Evolutionary conservation across 148 eudicot species (phyloP).

Genomic region (Vaccinium corymbosum): DNA sequence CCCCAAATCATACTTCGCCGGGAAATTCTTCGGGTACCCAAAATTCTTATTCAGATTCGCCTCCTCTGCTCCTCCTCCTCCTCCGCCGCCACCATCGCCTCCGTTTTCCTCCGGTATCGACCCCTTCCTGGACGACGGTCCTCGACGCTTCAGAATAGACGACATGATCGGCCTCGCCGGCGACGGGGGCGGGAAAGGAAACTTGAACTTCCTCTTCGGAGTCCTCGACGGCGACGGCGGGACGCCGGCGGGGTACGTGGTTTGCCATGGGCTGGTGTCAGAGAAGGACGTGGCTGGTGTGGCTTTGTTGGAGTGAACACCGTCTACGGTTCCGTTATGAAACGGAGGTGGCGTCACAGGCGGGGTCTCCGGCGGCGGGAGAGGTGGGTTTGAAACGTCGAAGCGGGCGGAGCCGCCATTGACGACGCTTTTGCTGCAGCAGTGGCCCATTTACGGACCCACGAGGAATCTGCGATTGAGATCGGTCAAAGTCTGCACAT

Average conservation of each 20-base stretch:
- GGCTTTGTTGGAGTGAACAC: conserved; percentile 21
- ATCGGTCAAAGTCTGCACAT: conserved; percentile 21
- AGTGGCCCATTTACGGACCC: conserved; percentile 53
- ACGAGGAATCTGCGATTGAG: not conserved
- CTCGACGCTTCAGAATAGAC: conserved; percentile 52
- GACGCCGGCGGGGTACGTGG: conserved; percentile 74
- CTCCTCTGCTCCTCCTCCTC: conserved; percentile 27
- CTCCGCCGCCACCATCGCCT: conserved; percentile 11
- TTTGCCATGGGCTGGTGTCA: conserved; percentile 44
- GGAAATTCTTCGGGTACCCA: conserved; percentile 65
- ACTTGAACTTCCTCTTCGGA: conserved; percentile 54
- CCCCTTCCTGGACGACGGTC: conserved; percentile 25
- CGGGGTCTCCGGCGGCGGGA: conserved; percentile 9
- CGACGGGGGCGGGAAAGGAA: conserved; percentile 99
- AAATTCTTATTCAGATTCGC: conserved; percentile 68
- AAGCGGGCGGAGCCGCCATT: conserved; percentile 12
- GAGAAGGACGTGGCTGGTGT: conserved; percentile 49
- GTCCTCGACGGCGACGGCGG: conserved; percentile 80
- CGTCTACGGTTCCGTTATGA: conserved; percentile 9
- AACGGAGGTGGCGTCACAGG: not conserved
- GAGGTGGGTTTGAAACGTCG: conserved; percentile 28
- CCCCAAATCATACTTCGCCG: conserved; percentile 79
- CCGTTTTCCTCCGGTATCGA: conserved; percentile 29
- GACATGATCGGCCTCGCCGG: conserved; percentile 98
- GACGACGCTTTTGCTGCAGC: conserved; percentile 48